Evolutionary conservation across 2,329 filamentous ascomycete species (phyloP).

Genomic region (Albifimbria verrucaria): DNA sequence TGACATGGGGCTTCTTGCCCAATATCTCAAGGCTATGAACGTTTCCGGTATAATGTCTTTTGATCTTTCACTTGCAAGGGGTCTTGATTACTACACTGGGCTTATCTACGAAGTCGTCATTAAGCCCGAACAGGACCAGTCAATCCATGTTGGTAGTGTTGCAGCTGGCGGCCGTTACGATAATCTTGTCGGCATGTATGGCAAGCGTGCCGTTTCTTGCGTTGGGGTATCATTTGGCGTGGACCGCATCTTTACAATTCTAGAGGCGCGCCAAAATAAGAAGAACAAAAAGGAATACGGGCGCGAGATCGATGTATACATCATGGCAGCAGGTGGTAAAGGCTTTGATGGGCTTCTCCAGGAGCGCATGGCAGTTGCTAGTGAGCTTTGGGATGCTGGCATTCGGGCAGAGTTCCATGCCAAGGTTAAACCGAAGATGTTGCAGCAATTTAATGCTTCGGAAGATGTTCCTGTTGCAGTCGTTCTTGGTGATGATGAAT

Average conservation of each 20-base stretch:
- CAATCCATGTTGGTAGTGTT: conserved; percentile 72
- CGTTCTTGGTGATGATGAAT: conserved; percentile 87
- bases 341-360: conserved; percentile 60
- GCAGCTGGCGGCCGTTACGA: conserved; percentile 91
- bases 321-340: conserved; percentile 93
- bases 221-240: conserved; percentile 81
- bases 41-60: conserved; percentile 76
- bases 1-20: conserved; percentile 77
- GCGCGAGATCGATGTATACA: conserved; percentile 64
- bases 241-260: conserved; percentile 91
- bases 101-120: conserved; percentile 82
- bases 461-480: conserved; percentile 85
- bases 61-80: conserved; percentile 84
- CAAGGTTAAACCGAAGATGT: conserved; percentile 88
- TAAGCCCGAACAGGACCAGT: conserved; percentile 27
- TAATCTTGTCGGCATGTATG: conserved; percentile 92
- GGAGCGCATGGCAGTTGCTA: conserved; percentile 79
- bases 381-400: conserved; percentile 77
- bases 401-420: conserved; percentile 81
- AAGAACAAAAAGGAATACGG: not conserved
- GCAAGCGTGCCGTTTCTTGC: conserved; percentile 71
- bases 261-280: conserved; percentile 53
- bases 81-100: conserved; percentile 90
- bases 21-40: conserved; percentile 76
- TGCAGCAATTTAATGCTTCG: conserved; percentile 86